Base-by-base conservation (phyloP, 164 flowering plant species). In the Taxillus chinensis region DNA sequence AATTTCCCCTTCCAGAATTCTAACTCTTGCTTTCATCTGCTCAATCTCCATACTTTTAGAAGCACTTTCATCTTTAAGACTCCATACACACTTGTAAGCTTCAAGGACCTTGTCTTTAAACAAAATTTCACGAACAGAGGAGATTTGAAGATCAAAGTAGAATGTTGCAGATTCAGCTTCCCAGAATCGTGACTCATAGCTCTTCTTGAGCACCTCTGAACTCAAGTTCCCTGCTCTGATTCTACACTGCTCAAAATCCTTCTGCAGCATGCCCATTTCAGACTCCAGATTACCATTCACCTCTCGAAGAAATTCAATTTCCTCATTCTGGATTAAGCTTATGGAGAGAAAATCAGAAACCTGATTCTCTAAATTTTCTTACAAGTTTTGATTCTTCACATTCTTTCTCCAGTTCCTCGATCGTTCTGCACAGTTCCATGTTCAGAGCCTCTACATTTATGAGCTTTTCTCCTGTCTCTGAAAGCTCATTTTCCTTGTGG, bases 151-250 rank as follows among this genome's bases (percentile, higher is more conserved):
- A 73, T 86, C 97, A 68, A 77, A 83, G 68, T 81, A 90, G 63
- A 89, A 80, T 45, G 76, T 63, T 53, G 86, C 61, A 56, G 96
- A 87, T 70, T 84, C 90, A n/a, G 81, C 77, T 67, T 93, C 96
- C 89, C 85, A 83, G 39, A 81, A 76, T 75, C 83, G 79, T 70
- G 74, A 76, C 63, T 83, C 90, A 64, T 77, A 70, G 76, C 76
- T 75, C 69, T 66, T 84, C 68, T 77, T 79, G 53, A 73, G 80
- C 55, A 93, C 74, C 67, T 86, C 87, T 59, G 75, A 77, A 62
- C 68, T 72, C 75, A 88, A 67, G 55, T 57, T 62, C 65, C 80
- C 85, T 66, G 83, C 89, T 66, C 77, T 73, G 59, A 65, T 68
- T 66, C 65, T 74, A 27, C 66, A 74, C 59, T 79, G 82, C 64